Evolutionary conservation across 805 yeast species (phyloP).

Genomic region (Suhomyces tanzawaensis): DNA sequence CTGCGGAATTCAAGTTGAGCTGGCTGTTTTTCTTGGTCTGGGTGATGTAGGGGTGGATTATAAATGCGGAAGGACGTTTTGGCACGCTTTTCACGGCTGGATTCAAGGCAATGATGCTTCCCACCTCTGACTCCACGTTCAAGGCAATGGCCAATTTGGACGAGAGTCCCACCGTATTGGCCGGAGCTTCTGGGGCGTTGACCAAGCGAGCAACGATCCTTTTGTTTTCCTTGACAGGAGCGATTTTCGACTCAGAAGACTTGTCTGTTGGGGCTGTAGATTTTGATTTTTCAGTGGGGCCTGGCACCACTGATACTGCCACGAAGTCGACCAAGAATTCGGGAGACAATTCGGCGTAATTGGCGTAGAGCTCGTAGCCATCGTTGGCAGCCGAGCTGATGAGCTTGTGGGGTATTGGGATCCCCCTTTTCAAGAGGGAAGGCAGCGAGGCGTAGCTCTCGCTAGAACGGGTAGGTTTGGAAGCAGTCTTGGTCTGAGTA

Average conservation of each 20-base stretch:
- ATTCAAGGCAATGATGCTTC: conserved; percentile 53
- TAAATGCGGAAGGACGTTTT: conserved; percentile 38
- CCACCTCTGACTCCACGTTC: conserved; percentile 48
- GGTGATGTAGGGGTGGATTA: conserved; percentile 55
- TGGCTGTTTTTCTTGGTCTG: conserved; percentile 33
- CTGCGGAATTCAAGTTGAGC: conserved; percentile 25
- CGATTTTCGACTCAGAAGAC: neutral
- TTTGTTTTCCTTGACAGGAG: conserved; percentile 31
- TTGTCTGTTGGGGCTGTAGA: conserved; percentile 7
- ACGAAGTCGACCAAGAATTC: conserved; percentile 37
- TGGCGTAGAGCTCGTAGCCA: conserved; percentile 45
- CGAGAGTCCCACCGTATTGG: conserved; percentile 53
- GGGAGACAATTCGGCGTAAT: conserved; percentile 32
- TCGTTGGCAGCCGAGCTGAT: conserved; percentile 20
- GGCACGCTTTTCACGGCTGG: conserved; percentile 37
- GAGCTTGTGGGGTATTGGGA: conserved; percentile 52
- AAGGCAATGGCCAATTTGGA: conserved; percentile 53
- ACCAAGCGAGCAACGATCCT: conserved; percentile 53
- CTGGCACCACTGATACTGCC: conserved; percentile 50
- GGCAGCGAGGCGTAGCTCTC: conserved; percentile 24
- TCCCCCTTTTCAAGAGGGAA: conserved; percentile 49
- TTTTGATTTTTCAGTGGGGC: conserved; percentile 40
- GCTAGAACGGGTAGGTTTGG: conserved; percentile 6
- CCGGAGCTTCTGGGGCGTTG: conserved; percentile 28
- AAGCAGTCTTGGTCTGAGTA: conserved; percentile 45